These are phyloP conservation scores for Eleusine coracana DNA, from an alignment of 176 grass and related monocot genomes.

Conservation along the genomic window DNA sequence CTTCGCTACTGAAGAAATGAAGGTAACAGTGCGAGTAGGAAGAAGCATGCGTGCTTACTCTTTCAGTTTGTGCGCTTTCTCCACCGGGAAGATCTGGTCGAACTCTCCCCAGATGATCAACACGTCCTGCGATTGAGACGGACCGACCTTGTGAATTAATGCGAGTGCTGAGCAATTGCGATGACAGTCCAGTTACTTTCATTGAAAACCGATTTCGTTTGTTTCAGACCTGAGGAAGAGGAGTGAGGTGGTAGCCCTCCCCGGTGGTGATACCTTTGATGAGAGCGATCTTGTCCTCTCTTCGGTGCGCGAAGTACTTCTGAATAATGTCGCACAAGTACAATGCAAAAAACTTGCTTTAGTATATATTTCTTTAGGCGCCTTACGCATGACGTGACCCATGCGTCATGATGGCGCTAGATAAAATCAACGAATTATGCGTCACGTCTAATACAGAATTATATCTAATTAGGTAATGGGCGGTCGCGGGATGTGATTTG, in stretches of 20 bases:
- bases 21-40: too few species aligned
- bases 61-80: conserved; percentile 67
- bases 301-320: conserved; percentile 59
- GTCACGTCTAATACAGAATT: neutral
- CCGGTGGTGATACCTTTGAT: conserved; percentile 63
- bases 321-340: conserved; percentile 20
- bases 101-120: conserved; percentile 87
- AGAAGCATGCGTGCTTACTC: conserved; percentile 46
- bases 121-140: conserved; percentile 48
- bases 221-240: conserved; percentile 64
- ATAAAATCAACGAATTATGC: neutral
- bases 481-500: conserved; percentile 12
- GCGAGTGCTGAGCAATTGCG: neutral
- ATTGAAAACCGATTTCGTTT: too few species aligned
- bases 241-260: conserved; percentile 64
- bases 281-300: conserved; percentile 69
- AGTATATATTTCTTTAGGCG: neutral
- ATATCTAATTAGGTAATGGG: neutral
- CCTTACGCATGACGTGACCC: neutral
- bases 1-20: neutral
- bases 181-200: neutral
- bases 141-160: neutral
- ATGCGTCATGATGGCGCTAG: neutral
- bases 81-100: conserved; percentile 76
- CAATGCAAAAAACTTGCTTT: neutral